These are phyloP conservation scores for Phytopythium oedochilum DNA, from an alignment of 352 stramenopile species.

Conservation along the genomic window DNA sequence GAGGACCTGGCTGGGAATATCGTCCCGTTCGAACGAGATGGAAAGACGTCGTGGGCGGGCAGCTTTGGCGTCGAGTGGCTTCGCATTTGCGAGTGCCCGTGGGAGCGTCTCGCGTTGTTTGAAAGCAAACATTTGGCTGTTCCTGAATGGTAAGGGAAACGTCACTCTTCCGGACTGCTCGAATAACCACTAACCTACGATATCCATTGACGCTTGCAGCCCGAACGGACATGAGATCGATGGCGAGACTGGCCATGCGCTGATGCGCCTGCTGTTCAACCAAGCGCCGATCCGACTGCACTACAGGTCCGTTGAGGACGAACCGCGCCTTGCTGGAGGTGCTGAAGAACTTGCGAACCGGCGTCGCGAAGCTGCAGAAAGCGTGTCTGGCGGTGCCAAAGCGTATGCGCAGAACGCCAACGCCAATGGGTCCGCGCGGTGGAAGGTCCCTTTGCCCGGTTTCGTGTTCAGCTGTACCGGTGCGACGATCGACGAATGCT, in stretches of 20 bases:
- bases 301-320: slow-evolving; percentile 82
- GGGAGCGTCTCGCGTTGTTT: slow-evolving; percentile 67
- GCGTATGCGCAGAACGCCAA: neutral
- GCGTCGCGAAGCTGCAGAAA: slow-evolving; percentile 71
- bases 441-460: slow-evolving; percentile 46
- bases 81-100: slow-evolving; percentile 84
- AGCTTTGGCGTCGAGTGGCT: slow-evolving; percentile 80
- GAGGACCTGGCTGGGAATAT: slow-evolving; percentile 42
- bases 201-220: slow-evolving; percentile 23
- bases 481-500: slow-evolving; percentile 83
- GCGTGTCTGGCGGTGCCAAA: slow-evolving; percentile 32
- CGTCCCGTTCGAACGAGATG: slow-evolving; percentile 60
- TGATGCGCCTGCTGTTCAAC: slow-evolving; percentile 78
- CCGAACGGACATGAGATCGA: slow-evolving; percentile 68
- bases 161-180: neutral
- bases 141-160: slow-evolving; percentile 43
- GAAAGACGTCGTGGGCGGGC: slow-evolving; percentile 44
- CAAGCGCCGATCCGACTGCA: slow-evolving; percentile 79
- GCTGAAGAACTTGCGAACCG: slow-evolving; percentile 68
- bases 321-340: slow-evolving; percentile 61
- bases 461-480: slow-evolving; percentile 84
- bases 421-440: slow-evolving; percentile 19
- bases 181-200: slow-evolving; percentile 1
- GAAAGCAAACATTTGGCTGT: slow-evolving; percentile 64
- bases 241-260: slow-evolving; percentile 52